Percentiles rank a stretch among this genome's conserved stretches.
phyloP scores from a whole-genome alignment of 257 asterid genomes.

The Nicotiana knightiana region DNA sequence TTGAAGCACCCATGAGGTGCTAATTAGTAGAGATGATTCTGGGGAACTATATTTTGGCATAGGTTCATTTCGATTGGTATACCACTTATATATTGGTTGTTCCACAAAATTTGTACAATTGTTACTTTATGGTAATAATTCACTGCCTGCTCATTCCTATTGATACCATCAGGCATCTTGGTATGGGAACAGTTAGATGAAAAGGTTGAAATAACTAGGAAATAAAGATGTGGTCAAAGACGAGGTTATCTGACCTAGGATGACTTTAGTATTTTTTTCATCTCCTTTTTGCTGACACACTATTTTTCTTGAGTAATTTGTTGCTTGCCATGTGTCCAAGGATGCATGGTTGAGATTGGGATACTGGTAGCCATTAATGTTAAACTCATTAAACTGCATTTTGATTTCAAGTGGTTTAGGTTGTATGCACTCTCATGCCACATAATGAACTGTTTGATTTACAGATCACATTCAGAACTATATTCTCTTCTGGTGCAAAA shows the following conservation, averaged over 20 bases:
- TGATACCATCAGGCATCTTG: background rate
- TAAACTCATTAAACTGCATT: background rate
- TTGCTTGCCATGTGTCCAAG: background rate
- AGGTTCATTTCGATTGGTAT: background rate
- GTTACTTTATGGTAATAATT: background rate
- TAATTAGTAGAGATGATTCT: background rate
- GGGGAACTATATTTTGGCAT: background rate
- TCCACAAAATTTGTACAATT: background rate
- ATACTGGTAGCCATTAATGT: background rate
- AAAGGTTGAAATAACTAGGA: background rate
- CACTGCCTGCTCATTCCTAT: background rate
- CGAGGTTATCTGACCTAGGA: background rate
- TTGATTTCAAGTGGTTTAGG: background rate
- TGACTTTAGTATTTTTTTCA: background rate
- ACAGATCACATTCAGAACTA: background rate
- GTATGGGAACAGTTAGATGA: background rate
- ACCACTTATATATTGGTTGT: background rate
- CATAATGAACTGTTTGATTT: background rate
- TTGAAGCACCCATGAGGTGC: background rate
- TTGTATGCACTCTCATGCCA: background rate
- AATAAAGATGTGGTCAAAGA: background rate
- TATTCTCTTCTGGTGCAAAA: constrained; percentile 1
- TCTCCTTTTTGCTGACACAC: background rate
- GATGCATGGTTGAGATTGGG: background rate
- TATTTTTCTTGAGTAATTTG: background rate